Percentiles rank a stretch among this genome's conserved stretches.
Conservation (phyloP, 1,139 yeast genomes). For the Komagataea norvegica region DNA sequence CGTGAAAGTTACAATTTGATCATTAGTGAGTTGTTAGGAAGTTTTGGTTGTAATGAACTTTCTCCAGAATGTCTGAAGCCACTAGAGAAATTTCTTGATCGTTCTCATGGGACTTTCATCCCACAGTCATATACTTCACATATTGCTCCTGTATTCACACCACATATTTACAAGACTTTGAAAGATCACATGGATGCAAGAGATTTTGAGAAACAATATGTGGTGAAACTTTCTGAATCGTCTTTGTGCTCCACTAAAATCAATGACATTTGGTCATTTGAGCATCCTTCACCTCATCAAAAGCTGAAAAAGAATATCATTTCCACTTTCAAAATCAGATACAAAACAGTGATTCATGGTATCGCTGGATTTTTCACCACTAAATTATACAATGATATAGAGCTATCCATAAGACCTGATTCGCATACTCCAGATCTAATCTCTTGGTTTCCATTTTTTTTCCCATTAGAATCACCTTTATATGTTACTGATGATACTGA, state of each 20-base stretch:
- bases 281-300: slow-evolving; percentile 36
- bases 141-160: slow-evolving; percentile 63
- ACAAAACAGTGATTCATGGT: slow-evolving; percentile 60
- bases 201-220: slow-evolving; percentile 49
- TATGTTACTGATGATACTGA: slow-evolving; percentile 48
- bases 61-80: slow-evolving; percentile 68
- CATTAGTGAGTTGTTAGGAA: slow-evolving; percentile 79
- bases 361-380: slow-evolving; percentile 74
- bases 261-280: slow-evolving; percentile 49
- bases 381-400: slow-evolving; percentile 52
- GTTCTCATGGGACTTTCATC: slow-evolving; percentile 38
- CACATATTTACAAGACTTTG: slow-evolving; percentile 38
- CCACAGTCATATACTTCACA: slow-evolving; percentile 60
- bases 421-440: slow-evolving; percentile 49
- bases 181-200: slow-evolving; percentile 22
- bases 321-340: slow-evolving; percentile 33
- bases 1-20: slow-evolving; percentile 46
- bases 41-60: slow-evolving; percentile 88
- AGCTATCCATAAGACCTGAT: slow-evolving; percentile 52
- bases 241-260: slow-evolving; percentile 40
- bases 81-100: slow-evolving; percentile 28
- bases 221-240: slow-evolving; percentile 52
- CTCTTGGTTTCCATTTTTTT: slow-evolving; percentile 72
- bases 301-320: slow-evolving; percentile 28
- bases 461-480: slow-evolving; percentile 57